Conservation (phyloP, 1,139 yeast species). For the Pichia sp. region DNA sequence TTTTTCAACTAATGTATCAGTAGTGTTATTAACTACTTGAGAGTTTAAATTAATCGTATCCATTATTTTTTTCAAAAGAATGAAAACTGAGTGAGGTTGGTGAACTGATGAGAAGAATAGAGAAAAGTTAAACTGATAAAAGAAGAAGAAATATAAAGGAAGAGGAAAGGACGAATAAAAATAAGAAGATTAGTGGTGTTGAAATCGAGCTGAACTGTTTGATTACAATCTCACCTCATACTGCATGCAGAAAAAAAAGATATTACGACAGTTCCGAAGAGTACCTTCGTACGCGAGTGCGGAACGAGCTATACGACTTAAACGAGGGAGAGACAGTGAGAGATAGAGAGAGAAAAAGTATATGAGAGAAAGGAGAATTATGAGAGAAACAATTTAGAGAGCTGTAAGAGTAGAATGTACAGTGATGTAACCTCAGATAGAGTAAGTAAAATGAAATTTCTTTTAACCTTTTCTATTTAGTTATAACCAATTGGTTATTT, state of each 20-base stretch:
- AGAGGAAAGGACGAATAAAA: neutral
- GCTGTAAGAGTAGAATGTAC: neutral
- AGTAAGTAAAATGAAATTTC: no score
- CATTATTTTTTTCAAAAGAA: slow-evolving; percentile 1
- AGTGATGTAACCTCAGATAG: neutral
- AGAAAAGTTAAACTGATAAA: neutral
- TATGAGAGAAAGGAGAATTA: no score
- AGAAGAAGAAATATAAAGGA: neutral
- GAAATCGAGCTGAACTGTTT: no score
- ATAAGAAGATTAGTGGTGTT: neutral
- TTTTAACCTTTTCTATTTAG: no score
- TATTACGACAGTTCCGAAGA: no score
- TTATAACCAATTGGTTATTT: slow-evolving; percentile 6
- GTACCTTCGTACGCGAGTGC: neutral
- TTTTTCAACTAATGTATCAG: slow-evolving; percentile 2
- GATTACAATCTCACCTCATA: no score
- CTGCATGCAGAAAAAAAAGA: no score
- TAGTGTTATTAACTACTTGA: slow-evolving; percentile 5
- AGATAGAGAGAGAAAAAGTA: neutral
- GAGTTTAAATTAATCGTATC: slow-evolving; percentile 2
- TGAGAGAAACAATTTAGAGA: no score
- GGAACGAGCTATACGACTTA: neutral
- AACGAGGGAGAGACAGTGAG: neutral
- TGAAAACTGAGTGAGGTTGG: neutral
- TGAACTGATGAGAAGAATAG: neutral